Conservation (phyloP, 140 eudicot species). For the Stevia rebaudiana region DNA sequence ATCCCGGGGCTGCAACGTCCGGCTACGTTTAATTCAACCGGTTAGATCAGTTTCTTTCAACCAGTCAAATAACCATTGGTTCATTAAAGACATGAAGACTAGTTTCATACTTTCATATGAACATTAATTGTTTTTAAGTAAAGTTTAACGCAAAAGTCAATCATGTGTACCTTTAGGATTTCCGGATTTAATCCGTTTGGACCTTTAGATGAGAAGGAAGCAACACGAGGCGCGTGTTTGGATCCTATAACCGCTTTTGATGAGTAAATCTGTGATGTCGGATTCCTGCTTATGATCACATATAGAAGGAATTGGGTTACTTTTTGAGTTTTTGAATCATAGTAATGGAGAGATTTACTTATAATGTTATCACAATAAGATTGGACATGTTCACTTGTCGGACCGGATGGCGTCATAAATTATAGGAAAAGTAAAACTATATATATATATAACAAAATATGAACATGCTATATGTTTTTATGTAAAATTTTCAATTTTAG, state of each 20-base stretch:
- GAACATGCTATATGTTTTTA: too few species aligned
- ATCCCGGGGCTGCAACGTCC: slow-evolving; percentile 79
- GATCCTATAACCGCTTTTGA: slow-evolving; percentile 58
- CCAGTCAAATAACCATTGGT: background rate
- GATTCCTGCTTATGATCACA: background rate
- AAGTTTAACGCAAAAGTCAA: background rate
- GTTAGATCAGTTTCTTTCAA: background rate
- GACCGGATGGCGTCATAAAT: too few species aligned
- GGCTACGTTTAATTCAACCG: slow-evolving; percentile 46
- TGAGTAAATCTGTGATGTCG: slow-evolving; percentile 51
- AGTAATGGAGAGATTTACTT: background rate
- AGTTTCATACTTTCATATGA: background rate
- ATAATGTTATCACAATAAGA: too few species aligned
- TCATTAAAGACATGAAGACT: background rate
- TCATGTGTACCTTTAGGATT: slow-evolving; percentile 57
- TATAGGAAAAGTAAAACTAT: too few species aligned
- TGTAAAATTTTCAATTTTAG: too few species aligned
- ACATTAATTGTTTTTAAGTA: background rate
- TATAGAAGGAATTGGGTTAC: background rate
- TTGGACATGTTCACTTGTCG: too few species aligned
- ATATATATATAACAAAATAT: too few species aligned
- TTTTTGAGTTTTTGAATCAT: background rate
- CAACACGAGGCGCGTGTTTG: slow-evolving; percentile 67
- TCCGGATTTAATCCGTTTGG: slow-evolving; percentile 64
- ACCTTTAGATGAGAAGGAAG: slow-evolving; percentile 82